These are phyloP conservation scores for Tetrahymena borealis DNA, from an alignment of 73 alveolate genomes.

Conservation along the genomic window DNA sequence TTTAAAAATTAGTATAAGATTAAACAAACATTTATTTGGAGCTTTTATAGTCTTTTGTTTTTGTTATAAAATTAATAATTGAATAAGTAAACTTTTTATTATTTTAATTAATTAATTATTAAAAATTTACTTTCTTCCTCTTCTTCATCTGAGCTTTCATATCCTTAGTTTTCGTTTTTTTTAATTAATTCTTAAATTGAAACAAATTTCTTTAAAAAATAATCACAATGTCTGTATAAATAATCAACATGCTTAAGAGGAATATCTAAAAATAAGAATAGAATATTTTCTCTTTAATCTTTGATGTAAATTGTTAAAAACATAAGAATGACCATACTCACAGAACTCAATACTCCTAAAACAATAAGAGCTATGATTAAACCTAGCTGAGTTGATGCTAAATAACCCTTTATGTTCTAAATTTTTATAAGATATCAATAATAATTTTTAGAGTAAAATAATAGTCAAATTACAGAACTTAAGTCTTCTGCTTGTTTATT, in stretches of 20 bases:
- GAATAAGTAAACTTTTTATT: not conserved
- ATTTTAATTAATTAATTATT: not conserved
- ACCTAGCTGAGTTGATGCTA: not conserved
- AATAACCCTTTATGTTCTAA: not conserved
- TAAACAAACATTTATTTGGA: not conserved
- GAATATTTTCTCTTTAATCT: slow-evolving; percentile 17
- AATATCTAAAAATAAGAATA: slow-evolving; percentile 26
- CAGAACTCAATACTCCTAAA: not conserved
- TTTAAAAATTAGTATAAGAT: not conserved
- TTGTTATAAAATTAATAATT: not conserved
- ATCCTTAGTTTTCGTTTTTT: slow-evolving; percentile 9
- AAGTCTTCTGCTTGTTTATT: not conserved
- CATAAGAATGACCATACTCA: slow-evolving; percentile 5
- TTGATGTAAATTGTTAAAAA: slow-evolving; percentile 6
- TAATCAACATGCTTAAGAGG: not conserved
- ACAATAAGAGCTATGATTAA: not conserved
- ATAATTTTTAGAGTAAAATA: not conserved
- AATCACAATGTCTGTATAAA: not conserved
- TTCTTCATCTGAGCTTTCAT: slow-evolving; percentile 17
- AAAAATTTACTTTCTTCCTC: not conserved
- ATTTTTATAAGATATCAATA: not conserved
- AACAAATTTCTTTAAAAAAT: slow-evolving; percentile 9
- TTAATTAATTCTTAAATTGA: slow-evolving; percentile 9
- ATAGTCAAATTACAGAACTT: not conserved
- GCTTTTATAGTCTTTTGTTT: not conserved